These are phyloP conservation scores for Paramecium biaurelia DNA, from an alignment of 73 alveolate species.

Conservation along the genomic window DNA sequence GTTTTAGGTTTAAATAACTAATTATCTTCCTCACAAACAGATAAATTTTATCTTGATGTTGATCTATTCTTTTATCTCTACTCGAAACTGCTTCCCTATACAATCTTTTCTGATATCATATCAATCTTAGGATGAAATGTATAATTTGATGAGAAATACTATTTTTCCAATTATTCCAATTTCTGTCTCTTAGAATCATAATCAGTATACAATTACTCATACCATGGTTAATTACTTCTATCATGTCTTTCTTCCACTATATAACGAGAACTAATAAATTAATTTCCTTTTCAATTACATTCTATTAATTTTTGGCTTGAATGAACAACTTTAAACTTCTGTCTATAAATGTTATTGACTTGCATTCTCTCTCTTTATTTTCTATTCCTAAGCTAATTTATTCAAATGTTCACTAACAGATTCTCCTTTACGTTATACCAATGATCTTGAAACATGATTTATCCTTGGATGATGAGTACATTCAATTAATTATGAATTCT, in stretches of 20 bases:
- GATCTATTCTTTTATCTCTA: constrained; percentile 32
- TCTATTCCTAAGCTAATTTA: not conserved
- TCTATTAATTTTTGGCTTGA: not conserved
- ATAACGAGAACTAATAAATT: not conserved
- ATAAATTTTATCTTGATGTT: not conserved
- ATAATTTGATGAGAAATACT: not conserved
- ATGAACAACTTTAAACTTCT: not conserved
- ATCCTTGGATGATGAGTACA: constrained; percentile 26
- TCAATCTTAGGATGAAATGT: constrained; percentile 45
- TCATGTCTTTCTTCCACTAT: constrained; percentile 24
- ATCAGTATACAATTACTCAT: constrained; percentile 1
- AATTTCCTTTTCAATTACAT: not conserved
- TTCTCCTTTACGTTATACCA: not conserved
- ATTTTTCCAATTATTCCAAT: not conserved
- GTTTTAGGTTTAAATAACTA: constrained; percentile 24
- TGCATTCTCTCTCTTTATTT: constrained; percentile 17
- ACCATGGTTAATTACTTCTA: not conserved
- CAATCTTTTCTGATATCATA: not conserved
- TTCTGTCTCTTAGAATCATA: not conserved
- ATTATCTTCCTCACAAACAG: constrained; percentile 33
- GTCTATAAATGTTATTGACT: not conserved
- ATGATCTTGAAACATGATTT: not conserved
- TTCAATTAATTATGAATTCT: not conserved
- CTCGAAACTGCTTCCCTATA: constrained; percentile 24
- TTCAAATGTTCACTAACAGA: constrained; percentile 10